Conservation (phyloP, 768 basidiomycete genomes). For the Boletus speciosus region DNA sequence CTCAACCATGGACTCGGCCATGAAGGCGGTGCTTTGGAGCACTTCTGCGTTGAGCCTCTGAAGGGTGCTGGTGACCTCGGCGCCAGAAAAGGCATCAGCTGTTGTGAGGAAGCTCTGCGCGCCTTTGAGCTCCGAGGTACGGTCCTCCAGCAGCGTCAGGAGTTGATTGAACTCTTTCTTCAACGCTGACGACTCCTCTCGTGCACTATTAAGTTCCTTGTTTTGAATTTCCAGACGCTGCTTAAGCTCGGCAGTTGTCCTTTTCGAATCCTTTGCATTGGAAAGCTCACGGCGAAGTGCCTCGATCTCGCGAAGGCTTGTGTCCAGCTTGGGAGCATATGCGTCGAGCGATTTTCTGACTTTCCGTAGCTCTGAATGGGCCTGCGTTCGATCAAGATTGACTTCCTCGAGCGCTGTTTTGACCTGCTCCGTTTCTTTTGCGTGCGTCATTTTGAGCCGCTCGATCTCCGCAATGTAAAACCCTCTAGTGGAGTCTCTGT, state of each 20-base stretch:
- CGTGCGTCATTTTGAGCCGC: slow-evolving; percentile 11
- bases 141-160: slow-evolving; percentile 33
- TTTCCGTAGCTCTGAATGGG: slow-evolving; percentile 22
- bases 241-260: slow-evolving; percentile 10
- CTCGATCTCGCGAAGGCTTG: slow-evolving; percentile 16
- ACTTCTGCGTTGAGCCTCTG: slow-evolving; percentile 47
- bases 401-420: slow-evolving; percentile 26
- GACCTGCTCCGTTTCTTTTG: slow-evolving; percentile 15
- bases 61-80: slow-evolving; percentile 44
- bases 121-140: slow-evolving; percentile 43
- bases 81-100: slow-evolving; percentile 41
- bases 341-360: slow-evolving; percentile 18
- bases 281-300: slow-evolving; percentile 16
- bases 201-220: slow-evolving; percentile 20
- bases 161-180: slow-evolving; percentile 30
- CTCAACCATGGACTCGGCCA: slow-evolving; percentile 48
- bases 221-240: slow-evolving; percentile 18
- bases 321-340: slow-evolving; percentile 18
- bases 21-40: slow-evolving; percentile 44
- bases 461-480: slow-evolving; percentile 23
- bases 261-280: slow-evolving; percentile 8
- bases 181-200: slow-evolving; percentile 28
- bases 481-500: slow-evolving; percentile 16
- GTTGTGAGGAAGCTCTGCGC: slow-evolving; percentile 45
- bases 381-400: slow-evolving; percentile 16